A percentile compares a stretch with the other conserved stretches of the same genome.
phyloP scores from a whole-genome alignment of 1,284 basidiomycete species.

The Veloporphyrellus conicus region DNA sequence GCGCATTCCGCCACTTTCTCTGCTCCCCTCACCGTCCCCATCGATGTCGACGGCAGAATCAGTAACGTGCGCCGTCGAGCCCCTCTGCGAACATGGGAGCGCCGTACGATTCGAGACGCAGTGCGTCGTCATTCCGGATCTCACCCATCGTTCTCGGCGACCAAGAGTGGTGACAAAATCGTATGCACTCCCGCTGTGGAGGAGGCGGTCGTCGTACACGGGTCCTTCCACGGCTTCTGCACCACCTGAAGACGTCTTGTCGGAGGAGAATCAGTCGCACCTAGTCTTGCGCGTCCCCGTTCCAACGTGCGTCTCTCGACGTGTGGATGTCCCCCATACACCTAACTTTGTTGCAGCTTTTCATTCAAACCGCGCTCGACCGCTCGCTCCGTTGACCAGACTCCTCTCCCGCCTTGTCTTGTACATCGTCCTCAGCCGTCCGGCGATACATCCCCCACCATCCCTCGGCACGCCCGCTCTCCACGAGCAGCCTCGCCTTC shows the following conservation, averaged over 20 bases:
- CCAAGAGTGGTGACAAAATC: slow-evolving; percentile 54
- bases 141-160: slow-evolving; percentile 36
- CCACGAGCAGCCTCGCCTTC: slow-evolving; percentile 15
- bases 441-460: slow-evolving; percentile 2
- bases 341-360: slow-evolving; percentile 30
- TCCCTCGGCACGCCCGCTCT: slow-evolving; percentile 6
- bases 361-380: slow-evolving; percentile 34
- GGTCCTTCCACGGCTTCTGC: slow-evolving; percentile 16
- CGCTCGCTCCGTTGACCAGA: slow-evolving; percentile 29
- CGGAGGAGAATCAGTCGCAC: slow-evolving; percentile 40
- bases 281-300: slow-evolving; percentile 56
- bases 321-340: neutral
- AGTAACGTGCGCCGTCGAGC: slow-evolving; percentile 3
- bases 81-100: slow-evolving; percentile 21
- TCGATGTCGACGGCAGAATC: slow-evolving; percentile 15
- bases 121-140: slow-evolving; percentile 64
- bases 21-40: neutral
- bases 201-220: slow-evolving; percentile 32
- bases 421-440: slow-evolving; percentile 38
- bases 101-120: slow-evolving; percentile 63
- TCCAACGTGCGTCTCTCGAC: slow-evolving; percentile 44
- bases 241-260: slow-evolving; percentile 1
- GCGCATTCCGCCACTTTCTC: neutral
- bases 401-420: slow-evolving; percentile 43
- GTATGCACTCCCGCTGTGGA: slow-evolving; percentile 62